Conservation (phyloP, 805 yeast species). For the Zygosaccharomyces lentus region DNA sequence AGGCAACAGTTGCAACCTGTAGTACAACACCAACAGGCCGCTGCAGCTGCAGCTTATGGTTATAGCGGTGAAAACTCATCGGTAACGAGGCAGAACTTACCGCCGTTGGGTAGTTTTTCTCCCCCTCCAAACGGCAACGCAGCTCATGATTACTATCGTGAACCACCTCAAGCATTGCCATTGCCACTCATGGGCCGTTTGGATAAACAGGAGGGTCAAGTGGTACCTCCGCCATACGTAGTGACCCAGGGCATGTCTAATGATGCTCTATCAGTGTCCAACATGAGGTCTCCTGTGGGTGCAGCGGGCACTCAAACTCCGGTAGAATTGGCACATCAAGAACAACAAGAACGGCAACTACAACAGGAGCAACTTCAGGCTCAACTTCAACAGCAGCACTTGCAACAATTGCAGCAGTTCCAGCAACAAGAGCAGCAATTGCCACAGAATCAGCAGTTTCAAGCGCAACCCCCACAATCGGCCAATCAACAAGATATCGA, state of each 20-base stretch:
- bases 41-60: conserved; percentile 8
- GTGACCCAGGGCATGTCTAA: conserved; percentile 21
- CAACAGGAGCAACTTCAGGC: conserved; percentile 19
- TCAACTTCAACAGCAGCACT: conserved; percentile 18
- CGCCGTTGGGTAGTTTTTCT: conserved; percentile 38
- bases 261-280: conserved; percentile 36
- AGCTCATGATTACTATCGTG: conserved; percentile 17
- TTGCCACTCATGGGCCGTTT: conserved; percentile 27
- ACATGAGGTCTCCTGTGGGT: conserved; percentile 32
- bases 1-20: conserved; percentile 19
- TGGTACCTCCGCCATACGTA: conserved; percentile 12
- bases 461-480: conserved; percentile 19
- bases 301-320: conserved; percentile 21
- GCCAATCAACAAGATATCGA: conserved; percentile 21
- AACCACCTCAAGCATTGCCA: conserved; percentile 19
- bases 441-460: conserved; percentile 25
- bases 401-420: conserved; percentile 15
- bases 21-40: conserved; percentile 7
- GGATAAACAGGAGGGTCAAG: conserved; percentile 11
- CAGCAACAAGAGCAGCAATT: conserved; percentile 27
- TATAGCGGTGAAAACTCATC: conserved; percentile 13
- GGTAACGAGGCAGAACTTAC: conserved; percentile 28
- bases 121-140: conserved; percentile 35
- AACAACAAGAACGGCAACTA: conserved; percentile 11
- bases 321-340: conserved; percentile 5